Evolutionary conservation across 257 asterid species (phyloP), one percentile per base, ranked within the genome.

Genomic region (Nicotiana paniculata): DNA sequence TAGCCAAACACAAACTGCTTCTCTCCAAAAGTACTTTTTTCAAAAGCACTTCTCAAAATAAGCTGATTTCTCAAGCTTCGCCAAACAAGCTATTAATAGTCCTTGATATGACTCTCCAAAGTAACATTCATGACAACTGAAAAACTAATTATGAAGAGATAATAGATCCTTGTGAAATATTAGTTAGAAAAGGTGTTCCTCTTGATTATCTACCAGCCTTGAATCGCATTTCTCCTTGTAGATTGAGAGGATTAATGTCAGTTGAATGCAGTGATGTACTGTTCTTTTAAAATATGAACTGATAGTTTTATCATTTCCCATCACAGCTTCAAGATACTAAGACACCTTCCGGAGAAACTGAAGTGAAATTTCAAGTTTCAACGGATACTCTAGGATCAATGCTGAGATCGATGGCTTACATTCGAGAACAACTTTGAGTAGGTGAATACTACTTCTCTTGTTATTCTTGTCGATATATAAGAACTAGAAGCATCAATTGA

Each of bases 331-430:
- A 90, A 79, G 95, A 92, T 72, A 67, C 91, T 30, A 85, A 72
- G 81, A 88, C 92, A 62, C 82, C 94, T 81, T 78, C 91, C 13
- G 94, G 95, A 77, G 93, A 92, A 89, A 79, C 93, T 37, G 97
- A 92, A 86, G 91, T 93, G 83, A 93, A 93, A 85, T 93, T 93
- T 87, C 97, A 92, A 89, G 97, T 93, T 81, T 92, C 97, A 35
- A 92, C 89, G 81, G 97, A 92, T 78, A 88, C 97, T 39, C 86
- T 91, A 70, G 94, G 91, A 58, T 91, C 97, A 28, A 93, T 93
- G 97, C 81, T 93, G 86, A 87, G 95, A 79, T 93, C 97, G 32
- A 91, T 92, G 94, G 93, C 94, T 77, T 90, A 90, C 85, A 91
- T 93, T 51, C 92, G 92, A 21, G 92, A 93, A 83, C 97, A 92